phyloP scores from a whole-genome alignment of 441 rosid species.

The Sinapis alba region DNA sequence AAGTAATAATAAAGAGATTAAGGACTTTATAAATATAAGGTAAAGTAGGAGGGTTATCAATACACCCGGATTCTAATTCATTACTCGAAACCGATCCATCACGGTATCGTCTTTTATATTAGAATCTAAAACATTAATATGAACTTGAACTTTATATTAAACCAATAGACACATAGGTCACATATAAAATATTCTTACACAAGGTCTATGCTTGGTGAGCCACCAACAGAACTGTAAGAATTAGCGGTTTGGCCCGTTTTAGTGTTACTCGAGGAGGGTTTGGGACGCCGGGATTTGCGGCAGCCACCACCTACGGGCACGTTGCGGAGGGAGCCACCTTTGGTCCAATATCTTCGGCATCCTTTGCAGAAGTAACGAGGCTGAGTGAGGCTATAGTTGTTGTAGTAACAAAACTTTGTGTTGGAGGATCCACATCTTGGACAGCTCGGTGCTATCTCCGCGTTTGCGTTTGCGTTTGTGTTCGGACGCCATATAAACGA shows the following conservation, averaged over 20 bases:
- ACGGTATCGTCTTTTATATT: too few species aligned
- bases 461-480: slow-evolving; percentile 33
- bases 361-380: slow-evolving; percentile 93
- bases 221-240: slow-evolving; percentile 54
- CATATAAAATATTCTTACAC: too few species aligned
- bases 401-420: slow-evolving; percentile 93
- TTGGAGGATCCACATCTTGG: slow-evolving; percentile 86
- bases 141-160: too few species aligned
- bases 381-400: slow-evolving; percentile 91
- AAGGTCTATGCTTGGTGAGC: slow-evolving; percentile 75
- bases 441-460: slow-evolving; percentile 59
- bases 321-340: slow-evolving; percentile 89
- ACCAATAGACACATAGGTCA: too few species aligned
- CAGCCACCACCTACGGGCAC: slow-evolving; percentile 93
- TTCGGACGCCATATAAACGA: slow-evolving; percentile 42
- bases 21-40: too few species aligned
- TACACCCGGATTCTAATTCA: too few species aligned
- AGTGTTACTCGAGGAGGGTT: slow-evolving; percentile 33
- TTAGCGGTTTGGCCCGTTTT: slow-evolving; percentile 16
- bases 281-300: slow-evolving; percentile 80
- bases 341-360: slow-evolving; percentile 94
- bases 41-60: too few species aligned
- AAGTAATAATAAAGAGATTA: too few species aligned
- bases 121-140: too few species aligned
- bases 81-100: too few species aligned